These are phyloP conservation scores for Dioszegia crocea DNA, from an alignment of 768 basidiomycete species.

Conservation along the genomic window DNA sequence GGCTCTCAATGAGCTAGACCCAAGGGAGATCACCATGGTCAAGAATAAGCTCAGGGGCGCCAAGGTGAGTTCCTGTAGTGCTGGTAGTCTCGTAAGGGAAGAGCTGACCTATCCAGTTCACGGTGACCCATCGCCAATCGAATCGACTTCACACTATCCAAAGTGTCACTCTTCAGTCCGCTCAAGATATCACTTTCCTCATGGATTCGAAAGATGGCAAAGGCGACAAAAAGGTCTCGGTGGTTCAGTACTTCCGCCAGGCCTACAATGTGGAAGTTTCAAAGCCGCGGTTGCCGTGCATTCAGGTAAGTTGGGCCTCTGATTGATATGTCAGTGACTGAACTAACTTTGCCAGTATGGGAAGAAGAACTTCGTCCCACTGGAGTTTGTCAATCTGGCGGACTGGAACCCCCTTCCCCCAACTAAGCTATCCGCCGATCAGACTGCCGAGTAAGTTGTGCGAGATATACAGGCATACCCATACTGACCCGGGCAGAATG, in stretches of 20 bases:
- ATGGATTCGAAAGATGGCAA: slow-evolving; percentile 33
- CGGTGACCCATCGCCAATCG: slow-evolving; percentile 37
- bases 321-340: not conserved
- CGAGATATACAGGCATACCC: not conserved
- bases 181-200: slow-evolving; percentile 37
- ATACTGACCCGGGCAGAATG: slow-evolving; percentile 27
- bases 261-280: slow-evolving; percentile 29
- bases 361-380: slow-evolving; percentile 44
- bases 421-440: slow-evolving; percentile 40
- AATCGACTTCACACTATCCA: slow-evolving; percentile 37
- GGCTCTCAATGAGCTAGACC: slow-evolving; percentile 14
- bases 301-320: slow-evolving; percentile 27
- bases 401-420: slow-evolving; percentile 46
- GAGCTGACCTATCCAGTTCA: slow-evolving; percentile 25
- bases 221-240: slow-evolving; percentile 22
- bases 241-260: slow-evolving; percentile 38
- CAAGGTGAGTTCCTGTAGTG: slow-evolving; percentile 39
- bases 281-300: slow-evolving; percentile 44
- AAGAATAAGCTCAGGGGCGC: slow-evolving; percentile 34
- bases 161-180: slow-evolving; percentile 33
- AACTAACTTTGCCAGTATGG: slow-evolving; percentile 34
- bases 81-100: not conserved
- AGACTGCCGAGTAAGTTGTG: slow-evolving; percentile 35
- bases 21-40: slow-evolving; percentile 18
- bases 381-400: slow-evolving; percentile 43